Evolutionary conservation across 2,329 filamentous ascomycete species (phyloP), one percentile per base, ranked within the genome.

Genomic region (Colletotrichum sp.): DNA sequence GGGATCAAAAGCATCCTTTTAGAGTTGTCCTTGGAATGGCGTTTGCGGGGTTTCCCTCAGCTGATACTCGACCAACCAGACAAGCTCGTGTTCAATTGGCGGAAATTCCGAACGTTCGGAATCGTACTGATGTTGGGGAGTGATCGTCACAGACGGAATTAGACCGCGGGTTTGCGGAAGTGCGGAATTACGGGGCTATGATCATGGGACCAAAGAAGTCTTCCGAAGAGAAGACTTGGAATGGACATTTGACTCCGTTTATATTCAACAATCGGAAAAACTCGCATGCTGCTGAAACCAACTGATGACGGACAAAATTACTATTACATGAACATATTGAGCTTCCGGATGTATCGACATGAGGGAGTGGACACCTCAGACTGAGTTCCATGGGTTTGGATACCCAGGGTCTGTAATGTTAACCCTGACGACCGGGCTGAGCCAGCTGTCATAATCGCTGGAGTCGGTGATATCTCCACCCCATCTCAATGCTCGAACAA

Each of bases 401-500:
- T 63, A 55, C 6, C 73, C 73, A 15, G 68, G 73, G 18, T 75
- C 55, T 3, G 73, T 67, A 18, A 75, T 48, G 38, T 75, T 67
- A 6, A 75, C 69, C 13, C 26, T n/a, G 16, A 75, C 55, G 12
- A 75, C 15, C 7, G 73, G 73, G 26, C 73, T 72, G 28, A 72
- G 64, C 73, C 73, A 75, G 55, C 73, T 75, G 16, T 75, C 73
- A 18, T 75, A 75, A n/a, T 57, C 43, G 38, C 32, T 48, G 5
- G 69, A 30, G 8, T 61, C 28, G 52, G 48, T 61, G 24, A 71
- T 18, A 13, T 72, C 63, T 13, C 57, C 30, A 15, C 61, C 73
- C 67, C 69, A 67, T 36, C 38, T 61, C 10, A 75, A 34, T 16
- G 73, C 69, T 6, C 73, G 61, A 16, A 75, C 26, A 32, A 75